Evolutionary conservation across 345 rosid genomes (phyloP).

Genomic region (Populus alba): DNA sequence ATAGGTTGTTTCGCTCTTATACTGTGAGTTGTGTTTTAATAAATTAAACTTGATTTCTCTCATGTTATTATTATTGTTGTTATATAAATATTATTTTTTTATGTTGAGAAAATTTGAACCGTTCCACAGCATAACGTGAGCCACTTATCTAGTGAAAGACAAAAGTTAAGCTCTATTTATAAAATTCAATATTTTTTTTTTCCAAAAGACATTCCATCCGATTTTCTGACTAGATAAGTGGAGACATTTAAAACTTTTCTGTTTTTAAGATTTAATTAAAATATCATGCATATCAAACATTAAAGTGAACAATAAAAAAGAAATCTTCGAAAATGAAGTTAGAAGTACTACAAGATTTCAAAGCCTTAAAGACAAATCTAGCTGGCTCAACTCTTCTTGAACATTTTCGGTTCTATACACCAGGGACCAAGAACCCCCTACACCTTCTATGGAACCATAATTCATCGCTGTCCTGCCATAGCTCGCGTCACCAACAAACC

Average conservation of each 20-base stretch:
- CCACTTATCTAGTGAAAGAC: too few relatives aligned
- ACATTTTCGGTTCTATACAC: slow-evolving; percentile 39
- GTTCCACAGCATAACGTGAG: fast-evolving
- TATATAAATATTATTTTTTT: too few relatives aligned
- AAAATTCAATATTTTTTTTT: neutral
- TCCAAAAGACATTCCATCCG: neutral
- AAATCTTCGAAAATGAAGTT: neutral
- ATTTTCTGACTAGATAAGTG: neutral
- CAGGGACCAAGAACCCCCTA: slow-evolving; percentile 30
- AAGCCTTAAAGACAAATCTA: slow-evolving; percentile 81
- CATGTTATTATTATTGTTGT: too few relatives aligned
- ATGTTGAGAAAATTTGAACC: too few relatives aligned
- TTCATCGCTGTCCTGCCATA: slow-evolving; percentile 31
- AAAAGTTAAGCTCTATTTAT: neutral
- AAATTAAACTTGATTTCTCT: too few relatives aligned
- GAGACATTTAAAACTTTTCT: too few relatives aligned
- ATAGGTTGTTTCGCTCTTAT: too few relatives aligned
- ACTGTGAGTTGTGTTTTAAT: fast-evolving
- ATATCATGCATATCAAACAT: neutral
- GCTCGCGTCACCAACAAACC: slow-evolving; percentile 26
- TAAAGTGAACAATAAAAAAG: neutral
- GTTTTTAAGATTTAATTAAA: too few relatives aligned
- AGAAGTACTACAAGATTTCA: slow-evolving; percentile 21
- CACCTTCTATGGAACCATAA: slow-evolving; percentile 23
- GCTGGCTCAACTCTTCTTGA: slow-evolving; percentile 60